Conservation (phyloP, 352 stramenopile species). For the Hyaloperonospora arabidopsidis region DNA sequence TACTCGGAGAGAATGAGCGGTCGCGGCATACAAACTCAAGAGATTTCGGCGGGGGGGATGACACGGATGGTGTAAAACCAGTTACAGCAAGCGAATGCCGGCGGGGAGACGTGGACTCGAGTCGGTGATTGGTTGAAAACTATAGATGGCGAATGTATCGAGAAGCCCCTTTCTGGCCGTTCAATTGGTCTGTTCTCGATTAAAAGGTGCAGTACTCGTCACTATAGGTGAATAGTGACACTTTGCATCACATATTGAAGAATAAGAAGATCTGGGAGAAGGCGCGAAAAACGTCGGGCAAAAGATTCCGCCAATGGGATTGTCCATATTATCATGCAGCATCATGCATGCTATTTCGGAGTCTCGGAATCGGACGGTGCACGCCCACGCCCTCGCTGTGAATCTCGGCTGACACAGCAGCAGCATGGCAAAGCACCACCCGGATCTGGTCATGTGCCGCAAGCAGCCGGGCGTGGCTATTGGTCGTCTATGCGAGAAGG, state of each 20-base stretch:
- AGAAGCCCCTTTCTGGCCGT: constrained; percentile 2
- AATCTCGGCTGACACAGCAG: neutral
- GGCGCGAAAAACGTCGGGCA: constrained; percentile 10
- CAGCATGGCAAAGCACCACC: constrained; percentile 98
- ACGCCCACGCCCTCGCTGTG: too few relatives aligned
- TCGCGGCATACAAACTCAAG: constrained; percentile 64
- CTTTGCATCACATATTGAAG: neutral
- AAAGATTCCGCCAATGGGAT: constrained; percentile 11
- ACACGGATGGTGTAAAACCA: neutral
- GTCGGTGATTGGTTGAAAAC: constrained; percentile 2
- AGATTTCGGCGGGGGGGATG: constrained; percentile 5
- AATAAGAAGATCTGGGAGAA: constrained; percentile 13
- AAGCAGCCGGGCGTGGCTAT: constrained; percentile 98
- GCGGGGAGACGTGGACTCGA: neutral
- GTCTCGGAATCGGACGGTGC: neutral
- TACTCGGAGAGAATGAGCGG: constrained; percentile 74
- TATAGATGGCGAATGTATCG: constrained; percentile 7
- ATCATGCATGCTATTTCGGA: neutral
- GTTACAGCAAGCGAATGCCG: neutral
- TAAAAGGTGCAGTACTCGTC: too few relatives aligned
- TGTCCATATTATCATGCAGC: neutral
- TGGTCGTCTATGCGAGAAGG: constrained; percentile 97
- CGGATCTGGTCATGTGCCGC: constrained; percentile 99
- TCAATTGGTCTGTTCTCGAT: constrained; percentile 3
- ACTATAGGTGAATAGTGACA: too few relatives aligned